Evolutionary conservation across 2,329 filamentous ascomycete species (phyloP), one percentile per base, ranked within the genome.

Genomic region (Venturia pyrina): DNA sequence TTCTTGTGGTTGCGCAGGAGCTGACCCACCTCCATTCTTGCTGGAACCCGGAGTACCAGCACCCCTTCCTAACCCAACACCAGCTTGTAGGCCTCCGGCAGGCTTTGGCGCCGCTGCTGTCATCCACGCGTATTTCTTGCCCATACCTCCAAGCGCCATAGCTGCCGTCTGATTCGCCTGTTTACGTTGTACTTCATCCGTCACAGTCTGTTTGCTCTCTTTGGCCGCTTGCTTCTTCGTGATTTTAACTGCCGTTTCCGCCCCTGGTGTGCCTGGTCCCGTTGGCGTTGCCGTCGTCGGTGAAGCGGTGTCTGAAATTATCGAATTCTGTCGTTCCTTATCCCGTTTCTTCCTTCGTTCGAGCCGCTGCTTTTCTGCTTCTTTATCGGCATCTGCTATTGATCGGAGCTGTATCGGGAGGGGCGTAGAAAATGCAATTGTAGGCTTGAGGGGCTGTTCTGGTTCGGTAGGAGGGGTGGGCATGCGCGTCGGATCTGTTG

Each of bases 141-240:
- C 77, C 85, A 84, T 74, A 85, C 71, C 84, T 82, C 89, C 88
- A 56, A 92, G 83, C 1, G 90, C 90, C 79, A 91, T 85, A 68
- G 86, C 87, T 65, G 90, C 90, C 0, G 93, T 96, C 65, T 87
- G 83, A 73, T 97, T 96, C 34, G 93, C 91, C 68, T 88, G 89
- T 28, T 87, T 86, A 69, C 93, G 91, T 69, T 88, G 89, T 67
- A 88, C 88, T 21, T 89, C 89, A 72, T 96, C 91, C 0, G 87
- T 89, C 28, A 88, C 84, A 70, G 34, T 90, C 3, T 82, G 80
- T 67, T 91, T 88, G n/a, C 87, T 85, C 70, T 89, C 83, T 69
- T 87, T 89, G 75, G 88, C 91, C 73, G 89, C 82, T 75, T 96
- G 92, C 78, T 97, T 97, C 81, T 97, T 97, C 5, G 89, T 89